A percentile compares a stretch with the other conserved stretches of the same genome.
phyloP scores from a whole-genome alignment of 2,329 filamentous ascomycete genomes.

The Graphilbum fragrans region DNA sequence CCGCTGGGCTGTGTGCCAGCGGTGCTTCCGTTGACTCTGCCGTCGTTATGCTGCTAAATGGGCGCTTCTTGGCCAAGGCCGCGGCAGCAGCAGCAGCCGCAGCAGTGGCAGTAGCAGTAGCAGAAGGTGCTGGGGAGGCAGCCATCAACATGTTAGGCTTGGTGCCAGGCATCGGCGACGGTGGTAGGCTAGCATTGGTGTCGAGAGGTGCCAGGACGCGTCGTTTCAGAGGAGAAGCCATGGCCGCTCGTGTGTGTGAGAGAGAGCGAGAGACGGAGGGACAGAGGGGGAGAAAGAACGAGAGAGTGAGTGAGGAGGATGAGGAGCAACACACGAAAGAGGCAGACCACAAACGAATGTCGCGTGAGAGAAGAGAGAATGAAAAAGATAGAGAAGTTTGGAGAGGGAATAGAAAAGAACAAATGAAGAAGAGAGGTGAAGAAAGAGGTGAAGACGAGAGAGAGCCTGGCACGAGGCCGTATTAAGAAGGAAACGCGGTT shows the following conservation, averaged over 20 bases:
- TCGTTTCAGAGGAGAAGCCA: constrained; percentile 28
- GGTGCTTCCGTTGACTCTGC: too few species aligned
- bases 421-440: not conserved
- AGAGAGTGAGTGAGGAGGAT: not conserved
- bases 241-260: not conserved
- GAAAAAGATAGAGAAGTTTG: not conserved
- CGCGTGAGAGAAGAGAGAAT: too few species aligned
- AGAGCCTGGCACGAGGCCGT: too few species aligned
- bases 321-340: not conserved
- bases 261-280: not conserved
- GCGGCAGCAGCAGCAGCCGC: not conserved
- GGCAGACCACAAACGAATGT: not conserved
- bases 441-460: not conserved
- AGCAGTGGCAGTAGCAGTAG: not conserved
- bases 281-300: not conserved
- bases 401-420: not conserved
- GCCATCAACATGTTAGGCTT: not conserved
- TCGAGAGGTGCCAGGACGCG: constrained; percentile 36
- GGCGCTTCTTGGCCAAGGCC: too few species aligned
- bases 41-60: too few species aligned
- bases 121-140: not conserved
- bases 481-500: too few species aligned
- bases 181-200: constrained; percentile 15
- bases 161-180: not conserved
- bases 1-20: too few species aligned